Evolutionary conservation across 345 rosid genomes (phyloP).

Genomic region (Brassica napus): Da-Ae NC_063446.1:31605001-31605500

Average conservation of each 20-base stretch:
- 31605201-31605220: constrained; percentile 46
- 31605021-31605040: not conserved
- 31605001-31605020: constrained; percentile 13
- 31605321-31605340: constrained; percentile 62
- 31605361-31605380: constrained; percentile 50
- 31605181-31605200: constrained; percentile 44
- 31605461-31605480: constrained; percentile 49
- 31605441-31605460: constrained; percentile 30
- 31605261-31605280: constrained; percentile 34
- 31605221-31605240: constrained; percentile 48
- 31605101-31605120: constrained; percentile 77
- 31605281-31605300: constrained; percentile 49
- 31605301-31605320: constrained; percentile 49
- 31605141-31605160: constrained; percentile 54
- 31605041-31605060: constrained; percentile 23
- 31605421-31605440: not conserved
- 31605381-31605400: constrained; percentile 30
- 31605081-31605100: constrained; percentile 85
- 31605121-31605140: constrained; percentile 57
- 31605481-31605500: constrained; percentile 99
- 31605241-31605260: constrained; percentile 45
- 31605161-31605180: constrained; percentile 55
- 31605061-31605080: constrained; percentile 74
- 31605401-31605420: not conserved
- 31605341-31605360: constrained; percentile 32